A percentile compares a stretch with the other conserved stretches of the same genome.
These are phyloP conservation scores for Lepidium didymum DNA, from an alignment of 345 rosid genomes.

Conservation along the genomic window DNA sequence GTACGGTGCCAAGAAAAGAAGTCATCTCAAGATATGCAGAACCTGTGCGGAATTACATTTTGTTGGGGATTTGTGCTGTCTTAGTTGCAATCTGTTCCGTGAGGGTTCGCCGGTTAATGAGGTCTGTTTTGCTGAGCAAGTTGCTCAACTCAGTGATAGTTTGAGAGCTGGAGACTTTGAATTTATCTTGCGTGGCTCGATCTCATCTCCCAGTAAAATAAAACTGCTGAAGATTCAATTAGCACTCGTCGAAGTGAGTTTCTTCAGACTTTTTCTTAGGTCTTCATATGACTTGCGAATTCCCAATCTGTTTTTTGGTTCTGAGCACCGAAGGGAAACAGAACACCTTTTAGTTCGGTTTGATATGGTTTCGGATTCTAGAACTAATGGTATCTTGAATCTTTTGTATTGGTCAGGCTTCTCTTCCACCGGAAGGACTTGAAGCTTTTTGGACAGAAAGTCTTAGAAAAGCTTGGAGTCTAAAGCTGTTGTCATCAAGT, in stretches of 20 bases:
- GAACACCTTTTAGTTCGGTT: neutral
- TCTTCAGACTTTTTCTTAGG: neutral
- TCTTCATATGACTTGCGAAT: neutral
- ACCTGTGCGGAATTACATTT: constrained; percentile 46
- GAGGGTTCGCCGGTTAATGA: constrained; percentile 18
- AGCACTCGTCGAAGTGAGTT: constrained; percentile 63
- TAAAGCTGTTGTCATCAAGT: constrained; percentile 48
- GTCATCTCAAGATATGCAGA: constrained; percentile 39
- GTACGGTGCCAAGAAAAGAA: constrained; percentile 53
- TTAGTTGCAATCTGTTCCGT: constrained; percentile 40
- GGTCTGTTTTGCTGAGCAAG: constrained; percentile 42
- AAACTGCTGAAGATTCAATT: constrained; percentile 59
- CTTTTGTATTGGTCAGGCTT: constrained; percentile 40
- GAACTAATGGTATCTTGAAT: constrained; percentile 2
- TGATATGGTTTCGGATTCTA: neutral
- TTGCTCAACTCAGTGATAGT: constrained; percentile 30
- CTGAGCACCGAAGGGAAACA: neutral
- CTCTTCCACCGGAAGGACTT: constrained; percentile 62
- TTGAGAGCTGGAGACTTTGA: constrained; percentile 17
- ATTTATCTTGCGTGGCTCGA: constrained; percentile 20
- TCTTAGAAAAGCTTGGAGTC: constrained; percentile 55
- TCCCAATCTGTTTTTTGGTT: neutral
- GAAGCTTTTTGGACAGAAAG: constrained; percentile 55
- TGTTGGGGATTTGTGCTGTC: constrained; percentile 38
- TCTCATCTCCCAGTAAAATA: constrained; percentile 43